Evolutionary conservation across 1,284 basidiomycete genomes (phyloP).

Genomic region (Bjerkandera adusta): DNA sequence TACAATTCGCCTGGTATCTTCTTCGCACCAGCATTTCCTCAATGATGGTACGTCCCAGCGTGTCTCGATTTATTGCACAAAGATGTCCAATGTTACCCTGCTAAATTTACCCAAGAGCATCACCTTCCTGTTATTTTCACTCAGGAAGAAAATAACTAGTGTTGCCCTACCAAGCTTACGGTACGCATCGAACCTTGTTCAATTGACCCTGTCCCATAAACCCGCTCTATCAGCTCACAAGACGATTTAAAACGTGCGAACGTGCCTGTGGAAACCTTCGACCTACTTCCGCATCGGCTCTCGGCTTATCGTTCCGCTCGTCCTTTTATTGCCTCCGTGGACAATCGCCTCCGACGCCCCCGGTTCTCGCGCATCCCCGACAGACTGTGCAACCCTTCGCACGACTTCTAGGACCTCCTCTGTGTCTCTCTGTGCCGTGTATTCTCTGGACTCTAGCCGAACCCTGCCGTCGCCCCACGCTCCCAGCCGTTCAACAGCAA

Average conservation of each 20-base stretch:
- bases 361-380: slow-evolving; percentile 25
- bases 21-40: slow-evolving; percentile 20
- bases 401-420: background rate
- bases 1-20: slow-evolving; percentile 17
- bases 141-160: too few species aligned
- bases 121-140: slow-evolving; percentile 8
- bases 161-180: too few species aligned
- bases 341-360: background rate
- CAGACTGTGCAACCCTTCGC: slow-evolving; percentile 13
- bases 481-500: background rate
- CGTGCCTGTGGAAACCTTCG: background rate
- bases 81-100: background rate
- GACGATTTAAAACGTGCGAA: background rate
- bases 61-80: background rate
- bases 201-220: too few species aligned
- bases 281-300: background rate
- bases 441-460: background rate
- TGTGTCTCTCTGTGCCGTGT: background rate
- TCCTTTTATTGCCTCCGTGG: background rate
- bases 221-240: background rate
- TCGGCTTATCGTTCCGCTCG: background rate
- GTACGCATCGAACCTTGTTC: too few species aligned
- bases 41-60: slow-evolving; percentile 21
- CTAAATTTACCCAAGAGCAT: slow-evolving; percentile 8
- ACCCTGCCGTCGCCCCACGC: background rate